Base-by-base conservation (phyloP, 2,329 filamentous ascomycete genomes). In the Fusarium nematophilum region DNA sequence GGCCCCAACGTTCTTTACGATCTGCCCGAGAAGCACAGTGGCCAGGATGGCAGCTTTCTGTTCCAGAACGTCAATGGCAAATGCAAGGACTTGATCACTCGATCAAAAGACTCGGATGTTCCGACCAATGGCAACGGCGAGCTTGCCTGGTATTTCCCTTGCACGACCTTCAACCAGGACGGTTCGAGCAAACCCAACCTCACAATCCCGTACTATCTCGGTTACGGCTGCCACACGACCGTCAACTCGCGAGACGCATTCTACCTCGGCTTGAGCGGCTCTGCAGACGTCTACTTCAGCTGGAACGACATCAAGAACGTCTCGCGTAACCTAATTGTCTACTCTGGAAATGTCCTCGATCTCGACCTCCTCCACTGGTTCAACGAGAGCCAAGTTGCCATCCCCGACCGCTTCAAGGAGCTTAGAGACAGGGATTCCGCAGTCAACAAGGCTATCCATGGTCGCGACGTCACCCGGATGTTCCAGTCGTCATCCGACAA, bases 31-130 rank as follows among this genome's bases (percentile, higher is more conserved):
- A 91, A 91, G 71, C 87, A 94, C 67, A 89, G 88, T 50, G 95
- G 93, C n/a, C 85, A 91, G 75, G 96, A 99, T 72, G 94, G 92
- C 53, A 98, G 93, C 72, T 99, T 99, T 73, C 79, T 99, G 71
- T 99, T 99, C 78, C 95, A 99, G 74, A 96, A 98, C 65, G 95
- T 99, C 75, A 99, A 99, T 68, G 96, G 95, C 40, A 91, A 90
- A 60, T 99, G 95, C 84, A 99, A 98, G 78, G 90, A 85, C 9
- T 77, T 98, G 52, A 97, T 99, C 72, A 96, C 86, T 1, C 76
- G 83, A 7, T 86, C 90, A 1, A 72, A 83, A 2, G 81, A 81
- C 50, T 96, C 93, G 1, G 89, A 92, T 67, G 87, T 99, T 8
- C 92, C 93, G 2, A 90, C 90, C 6, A 89, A 96, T 72, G 77